These are phyloP conservation scores for Penicillium cinerascens DNA, from an alignment of 495 filamentous ascomycete species.

Conservation along the genomic window DNA sequence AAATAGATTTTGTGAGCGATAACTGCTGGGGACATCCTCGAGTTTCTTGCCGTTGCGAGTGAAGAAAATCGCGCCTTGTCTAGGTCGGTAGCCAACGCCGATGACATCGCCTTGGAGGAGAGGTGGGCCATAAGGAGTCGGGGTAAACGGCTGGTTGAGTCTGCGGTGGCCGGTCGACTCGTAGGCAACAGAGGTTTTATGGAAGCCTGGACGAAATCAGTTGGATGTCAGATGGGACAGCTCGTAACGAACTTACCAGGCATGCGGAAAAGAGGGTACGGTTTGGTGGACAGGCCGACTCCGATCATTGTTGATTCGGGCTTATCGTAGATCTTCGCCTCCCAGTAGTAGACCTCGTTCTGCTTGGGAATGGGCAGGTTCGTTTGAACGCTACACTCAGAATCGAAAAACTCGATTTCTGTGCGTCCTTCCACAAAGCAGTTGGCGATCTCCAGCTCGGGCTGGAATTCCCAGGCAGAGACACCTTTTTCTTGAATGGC, in stretches of 20 bases:
- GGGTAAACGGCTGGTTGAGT: slow-evolving; percentile 84
- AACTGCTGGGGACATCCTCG: slow-evolving; percentile 88
- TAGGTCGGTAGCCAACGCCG: slow-evolving; percentile 90
- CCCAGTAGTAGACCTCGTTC: slow-evolving; percentile 99
- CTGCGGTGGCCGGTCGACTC: slow-evolving; percentile 80
- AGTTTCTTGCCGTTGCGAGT: slow-evolving; percentile 97
- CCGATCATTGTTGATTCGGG: slow-evolving; percentile 80
- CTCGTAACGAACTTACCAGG: slow-evolving; percentile 60
- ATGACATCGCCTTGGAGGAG: slow-evolving; percentile 93
- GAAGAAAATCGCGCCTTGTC: slow-evolving; percentile 95
- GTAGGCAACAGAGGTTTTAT: slow-evolving; percentile 89
- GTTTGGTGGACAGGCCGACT: slow-evolving; percentile 92
- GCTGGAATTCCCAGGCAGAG: slow-evolving; percentile 98
- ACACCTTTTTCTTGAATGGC: slow-evolving; percentile 99
- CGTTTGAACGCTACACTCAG: slow-evolving; percentile 94
- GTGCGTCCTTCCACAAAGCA: slow-evolving; percentile 96
- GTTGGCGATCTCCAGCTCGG: slow-evolving; percentile 96
- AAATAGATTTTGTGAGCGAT: slow-evolving; percentile 95
- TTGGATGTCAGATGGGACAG: neutral
- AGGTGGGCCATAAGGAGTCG: slow-evolving; percentile 73
- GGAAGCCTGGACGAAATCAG: slow-evolving; percentile 61
- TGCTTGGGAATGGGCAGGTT: slow-evolving; percentile 97
- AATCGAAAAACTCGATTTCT: slow-evolving; percentile 98
- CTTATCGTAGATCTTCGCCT: slow-evolving; percentile 97
- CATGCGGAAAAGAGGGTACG: slow-evolving; percentile 90